phyloP scores from a whole-genome alignment of 768 basidiomycete species.

The Leccinum sublutescens region DNA sequence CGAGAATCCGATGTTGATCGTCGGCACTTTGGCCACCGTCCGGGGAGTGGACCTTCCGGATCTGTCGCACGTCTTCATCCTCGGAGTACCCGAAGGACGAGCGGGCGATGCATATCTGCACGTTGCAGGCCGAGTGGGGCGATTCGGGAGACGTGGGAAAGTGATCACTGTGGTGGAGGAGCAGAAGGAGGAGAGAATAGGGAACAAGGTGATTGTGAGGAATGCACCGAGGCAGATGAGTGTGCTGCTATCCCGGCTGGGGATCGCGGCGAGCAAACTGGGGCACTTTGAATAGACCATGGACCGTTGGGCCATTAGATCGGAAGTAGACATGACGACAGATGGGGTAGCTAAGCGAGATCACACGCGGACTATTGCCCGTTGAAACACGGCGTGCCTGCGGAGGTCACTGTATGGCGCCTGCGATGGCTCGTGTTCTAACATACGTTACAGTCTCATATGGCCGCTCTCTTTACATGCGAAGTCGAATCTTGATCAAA shows the following conservation, averaged over 20 bases:
- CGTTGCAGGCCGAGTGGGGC: constrained; percentile 71
- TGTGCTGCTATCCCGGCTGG: constrained; percentile 44
- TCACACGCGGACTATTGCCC: not conserved
- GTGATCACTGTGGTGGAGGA: constrained; percentile 61
- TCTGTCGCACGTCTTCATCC: constrained; percentile 72
- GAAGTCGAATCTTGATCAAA: not conserved
- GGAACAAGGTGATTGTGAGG: constrained; percentile 26
- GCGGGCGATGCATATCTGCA: constrained; percentile 65
- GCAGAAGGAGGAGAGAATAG: constrained; percentile 29
- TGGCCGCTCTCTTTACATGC: constrained; percentile 1
- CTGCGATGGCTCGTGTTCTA: not conserved
- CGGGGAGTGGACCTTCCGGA: constrained; percentile 73
- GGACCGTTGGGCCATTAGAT: not conserved
- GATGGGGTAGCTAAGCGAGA: not conserved
- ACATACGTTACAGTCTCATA: constrained; percentile 3
- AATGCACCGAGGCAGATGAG: constrained; percentile 42
- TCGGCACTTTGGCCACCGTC: constrained; percentile 65
- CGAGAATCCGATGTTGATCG: constrained; percentile 61
- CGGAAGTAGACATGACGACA: constrained; percentile 9
- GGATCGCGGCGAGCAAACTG: constrained; percentile 45
- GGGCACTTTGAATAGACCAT: constrained; percentile 46
- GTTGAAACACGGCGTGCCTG: constrained; percentile 19
- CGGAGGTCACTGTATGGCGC: constrained; percentile 14
- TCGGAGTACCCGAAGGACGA: constrained; percentile 56
- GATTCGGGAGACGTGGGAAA: constrained; percentile 64